Base-by-base conservation (phyloP, 768 basidiomycete species). In the Cantharellus anzutake region DNA sequence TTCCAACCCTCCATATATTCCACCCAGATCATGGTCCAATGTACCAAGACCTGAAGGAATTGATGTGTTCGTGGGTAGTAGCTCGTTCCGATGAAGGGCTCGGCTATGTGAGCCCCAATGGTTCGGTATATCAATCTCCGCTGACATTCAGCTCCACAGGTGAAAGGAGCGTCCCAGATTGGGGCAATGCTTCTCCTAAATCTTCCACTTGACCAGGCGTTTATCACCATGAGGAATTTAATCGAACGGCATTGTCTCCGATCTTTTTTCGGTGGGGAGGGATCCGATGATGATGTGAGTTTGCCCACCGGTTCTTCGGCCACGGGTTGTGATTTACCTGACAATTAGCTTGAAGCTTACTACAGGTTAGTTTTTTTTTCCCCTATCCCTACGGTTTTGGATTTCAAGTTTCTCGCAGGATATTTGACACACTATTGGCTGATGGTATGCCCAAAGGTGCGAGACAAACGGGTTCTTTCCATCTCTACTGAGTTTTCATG, bases 371-470 rank as follows among this genome's bases (percentile, higher is more conserved):
- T 58, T 61, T 62, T 50, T 16, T 53, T 42, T 34, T 5, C 16
- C 58, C 57, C 14, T 41, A 51, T 5, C 52, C 55, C 40, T 58
- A 7, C 38, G 52, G 52, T 7, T 57, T 2, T 52, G 61, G 44
- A 48, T 11, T 48, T 11, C 11, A 11, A 48, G 44, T 48, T 11
- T 48, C 11, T 48, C 44, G 44, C 44, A 91, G 88, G 65, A 91
- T 93, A 66, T 94, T 94, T 63, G 91, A 93, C 67, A 93, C 91
- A 0, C 69, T 93, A 34, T 75, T 93, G 39, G 91, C 91, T 16
- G 91, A 94, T 69, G 81, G 83, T 38, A 91, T 94, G 89, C 91
- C 91, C 1, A 91, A 91, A 71, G 83, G 89, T 93, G 66, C 67
- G 80, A 11, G 35, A 7, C 44, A 48, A 48, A 11, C 44, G 44